A percentile compares a stretch with the other conserved stretches of the same genome.
phyloP scores from a whole-genome alignment of 306 rosid species.

The Quercus alba region DNA sequence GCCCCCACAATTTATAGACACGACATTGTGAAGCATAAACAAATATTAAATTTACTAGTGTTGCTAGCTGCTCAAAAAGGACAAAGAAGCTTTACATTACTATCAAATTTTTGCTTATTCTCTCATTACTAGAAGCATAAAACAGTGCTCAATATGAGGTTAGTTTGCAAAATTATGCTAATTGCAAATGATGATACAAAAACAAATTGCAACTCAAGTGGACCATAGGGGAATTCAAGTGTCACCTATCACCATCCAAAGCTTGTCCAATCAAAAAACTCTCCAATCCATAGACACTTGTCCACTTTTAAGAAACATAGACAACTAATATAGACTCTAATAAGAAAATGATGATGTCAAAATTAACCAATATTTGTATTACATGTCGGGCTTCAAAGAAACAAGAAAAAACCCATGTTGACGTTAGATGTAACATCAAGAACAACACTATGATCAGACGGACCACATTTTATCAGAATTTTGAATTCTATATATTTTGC shows the following conservation, averaged over 20 bases:
- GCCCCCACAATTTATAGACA: conserved; percentile 20
- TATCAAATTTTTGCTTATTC: no score
- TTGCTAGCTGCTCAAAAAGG: conserved; percentile 14
- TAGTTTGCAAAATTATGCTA: no score
- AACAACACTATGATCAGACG: no score
- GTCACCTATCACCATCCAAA: conserved; percentile 36
- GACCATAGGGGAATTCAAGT: neutral
- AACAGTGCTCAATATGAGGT: no score
- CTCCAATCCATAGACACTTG: neutral
- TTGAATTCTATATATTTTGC: neutral
- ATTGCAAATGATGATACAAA: no score
- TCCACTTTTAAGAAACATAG: conserved; percentile 25
- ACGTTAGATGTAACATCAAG: neutral
- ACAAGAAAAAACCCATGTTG: neutral
- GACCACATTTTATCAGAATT: no score
- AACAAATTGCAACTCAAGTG: neutral
- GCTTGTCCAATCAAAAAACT: conserved; percentile 37
- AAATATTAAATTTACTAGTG: neutral
- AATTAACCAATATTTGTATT: neutral
- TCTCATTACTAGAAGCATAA: no score
- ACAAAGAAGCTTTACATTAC: neutral
- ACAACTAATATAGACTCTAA: neutral
- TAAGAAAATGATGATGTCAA: no score
- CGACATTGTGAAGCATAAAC: conserved; percentile 10
- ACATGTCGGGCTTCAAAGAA: neutral